Evolutionary conservation across 371 early-diverging fungal species (phyloP), one percentile per base, ranked within the genome.

Genomic region (Saksenaea vasiformis): DNA sequence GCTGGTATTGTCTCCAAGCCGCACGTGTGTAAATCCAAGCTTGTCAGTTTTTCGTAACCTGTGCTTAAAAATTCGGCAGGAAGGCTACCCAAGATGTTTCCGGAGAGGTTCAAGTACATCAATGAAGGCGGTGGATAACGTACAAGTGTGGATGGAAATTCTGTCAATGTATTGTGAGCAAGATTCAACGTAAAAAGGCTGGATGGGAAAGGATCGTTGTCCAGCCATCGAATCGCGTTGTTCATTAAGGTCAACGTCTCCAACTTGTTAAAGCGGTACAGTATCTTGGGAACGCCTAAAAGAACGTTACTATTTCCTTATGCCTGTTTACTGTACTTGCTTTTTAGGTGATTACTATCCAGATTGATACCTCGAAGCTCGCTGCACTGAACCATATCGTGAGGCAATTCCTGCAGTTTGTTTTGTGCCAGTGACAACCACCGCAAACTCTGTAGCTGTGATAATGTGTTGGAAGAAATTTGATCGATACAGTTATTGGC

Each of bases 21-120:
- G 56, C 90, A 90, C 3, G 87, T 85, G 59, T 89, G 89, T 22
- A 89, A 57, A 54, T 89, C 91, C 26, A 90, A 76, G 54, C 86
- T 89, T 56, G 81, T 67, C 4, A 90, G 67, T 17, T 73, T 68
- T 22, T 63, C 53, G 73, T 87, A 82, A 0, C 78, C 79, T 38
- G 70, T 68, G 15, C 76, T 78, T 9, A 90, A 67, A 39, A 77
- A 73, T 1, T 64, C 64, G 3, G 71, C 51, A 1, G 87, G 85
- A 17, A 90, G 43, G 1, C 53, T 59, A 7, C 70, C 61, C 8
- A 91, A 68, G 27, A 67, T 58, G 53, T 89, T 91, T 38, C 85
- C 85, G 13, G 87, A 86, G 7, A 89, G 62, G 8, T 87, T 77
- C 0, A 91, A 61, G 28, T 86, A 85, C 13, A 84, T 76, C n/a